Base-by-base conservation (phyloP, 1,284 basidiomycete genomes). In the Amylostereum chailletii region DNA sequence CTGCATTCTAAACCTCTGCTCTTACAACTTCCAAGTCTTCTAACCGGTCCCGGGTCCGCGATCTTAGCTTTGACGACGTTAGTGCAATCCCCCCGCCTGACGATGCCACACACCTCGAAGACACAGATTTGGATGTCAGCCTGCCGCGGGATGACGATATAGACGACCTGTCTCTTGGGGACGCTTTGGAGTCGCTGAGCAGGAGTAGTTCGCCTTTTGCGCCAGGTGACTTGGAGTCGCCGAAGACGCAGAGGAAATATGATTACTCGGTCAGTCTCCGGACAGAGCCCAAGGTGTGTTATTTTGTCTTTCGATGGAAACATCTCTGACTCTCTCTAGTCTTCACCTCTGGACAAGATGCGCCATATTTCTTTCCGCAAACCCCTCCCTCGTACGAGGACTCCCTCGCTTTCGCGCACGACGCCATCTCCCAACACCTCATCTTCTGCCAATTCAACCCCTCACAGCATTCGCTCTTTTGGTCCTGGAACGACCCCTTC, bases 381-480 rank as follows among this genome's bases (percentile, higher is more conserved):
- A 50, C 73, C 77, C 6, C 62, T 75, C 26, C 64, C 72, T 11
- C 74, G 81, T 27, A 72, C 72, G 29, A 77, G 85, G n/a, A 87
- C 84, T 5, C 86, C 85, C 2, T 86, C 85, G 4, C 71, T 88
- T 7, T 77, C 86, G 2, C 75, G 76, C 40, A 83, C 81, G 0
- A 74, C 76, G 0, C 75, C 81, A 27, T 84, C 86, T 1, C 75
- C 70, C 32, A 63, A 68, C 0, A 76, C 81, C 3, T 86, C 85
- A 0, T 75, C 81, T 0, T 63, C 75, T 0, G 64, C 66, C 2
- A 72, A 85, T 54, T 81, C 84, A 1, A 86, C 83, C 1, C 84
- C 84, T 11, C 71, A 70, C 26, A 83, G 79, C 51, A 72, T 64
- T 48, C 67, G 63, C 40, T 81, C 80, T 2, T 57, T 70, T 30